phyloP scores from a whole-genome alignment of 495 filamentous ascomycete species.

The Aspergillus funiculosus region DNA sequence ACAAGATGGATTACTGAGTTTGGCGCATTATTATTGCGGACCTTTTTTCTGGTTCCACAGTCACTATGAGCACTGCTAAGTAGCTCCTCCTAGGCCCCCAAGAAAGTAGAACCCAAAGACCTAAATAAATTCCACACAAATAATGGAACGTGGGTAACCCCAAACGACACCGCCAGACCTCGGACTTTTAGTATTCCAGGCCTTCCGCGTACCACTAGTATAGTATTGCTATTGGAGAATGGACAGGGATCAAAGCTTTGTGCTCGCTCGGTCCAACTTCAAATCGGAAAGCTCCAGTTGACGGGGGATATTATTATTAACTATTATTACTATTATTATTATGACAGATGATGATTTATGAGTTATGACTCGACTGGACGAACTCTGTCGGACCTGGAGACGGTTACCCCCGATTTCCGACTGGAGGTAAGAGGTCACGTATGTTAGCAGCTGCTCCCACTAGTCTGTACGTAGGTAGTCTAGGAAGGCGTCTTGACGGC shows the following conservation, averaged over 20 bases:
- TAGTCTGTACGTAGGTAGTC: too few relatives aligned
- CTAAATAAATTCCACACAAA: conserved; percentile 9
- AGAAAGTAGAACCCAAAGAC: neutral
- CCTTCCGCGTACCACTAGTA: neutral
- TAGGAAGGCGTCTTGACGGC: too few relatives aligned
- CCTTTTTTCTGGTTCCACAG: conserved; percentile 11
- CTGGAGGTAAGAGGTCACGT: too few relatives aligned
- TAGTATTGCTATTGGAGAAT: neutral
- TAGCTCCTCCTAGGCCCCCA: neutral
- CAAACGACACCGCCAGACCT: conserved; percentile 1
- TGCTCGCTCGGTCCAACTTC: neutral
- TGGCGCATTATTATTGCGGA: conserved; percentile 3
- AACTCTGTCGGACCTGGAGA: too few relatives aligned
- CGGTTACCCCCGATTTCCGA: too few relatives aligned
- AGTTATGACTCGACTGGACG: too few relatives aligned
- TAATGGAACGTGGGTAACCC: conserved; percentile 10
- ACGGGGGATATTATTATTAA: neutral
- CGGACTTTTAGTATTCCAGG: conserved; percentile 2
- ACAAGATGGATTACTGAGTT: too few relatives aligned
- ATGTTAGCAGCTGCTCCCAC: too few relatives aligned
- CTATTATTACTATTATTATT: too few relatives aligned
- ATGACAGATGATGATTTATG: too few relatives aligned
- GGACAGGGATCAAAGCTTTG: conserved; percentile 1
- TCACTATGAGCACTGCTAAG: neutral
- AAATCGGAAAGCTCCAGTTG: neutral